phyloP scores from a whole-genome alignment of 139 green algal genomes.

The Chlorella vulgaris region DNA sequence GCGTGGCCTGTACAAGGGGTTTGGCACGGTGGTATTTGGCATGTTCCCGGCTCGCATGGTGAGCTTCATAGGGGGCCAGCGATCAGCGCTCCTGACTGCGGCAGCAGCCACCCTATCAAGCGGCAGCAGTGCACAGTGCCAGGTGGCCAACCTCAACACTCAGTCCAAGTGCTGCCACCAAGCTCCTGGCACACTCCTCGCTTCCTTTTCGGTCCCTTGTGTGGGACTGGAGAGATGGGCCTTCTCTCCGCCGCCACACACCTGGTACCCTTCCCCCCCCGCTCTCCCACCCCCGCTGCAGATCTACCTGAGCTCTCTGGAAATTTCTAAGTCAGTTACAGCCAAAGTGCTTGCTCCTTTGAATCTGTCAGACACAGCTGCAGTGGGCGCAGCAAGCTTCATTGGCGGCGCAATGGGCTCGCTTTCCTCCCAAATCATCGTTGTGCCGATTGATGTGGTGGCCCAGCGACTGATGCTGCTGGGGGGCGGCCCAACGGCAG shows the following conservation, averaged over 20 bases:
- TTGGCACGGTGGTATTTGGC: slow-evolving; percentile 72
- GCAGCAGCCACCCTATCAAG: no score
- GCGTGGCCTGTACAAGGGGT: slow-evolving; percentile 90
- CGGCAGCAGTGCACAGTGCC: no score
- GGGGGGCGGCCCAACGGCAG: background rate
- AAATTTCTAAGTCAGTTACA: slow-evolving; percentile 63
- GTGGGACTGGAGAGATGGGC: no score
- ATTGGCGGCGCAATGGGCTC: slow-evolving; percentile 71
- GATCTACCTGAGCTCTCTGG: slow-evolving; percentile 81
- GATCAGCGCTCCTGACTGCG: no score
- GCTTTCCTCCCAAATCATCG: slow-evolving; percentile 79
- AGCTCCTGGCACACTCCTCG: no score
- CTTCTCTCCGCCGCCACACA: no score
- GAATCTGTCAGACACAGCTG: slow-evolving; percentile 51
- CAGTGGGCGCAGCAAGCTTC: slow-evolving; percentile 68
- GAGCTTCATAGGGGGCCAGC: background rate
- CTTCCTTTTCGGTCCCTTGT: no score
- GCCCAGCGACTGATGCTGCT: background rate
- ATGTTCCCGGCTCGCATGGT: slow-evolving; percentile 63
- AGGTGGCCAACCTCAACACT: no score
- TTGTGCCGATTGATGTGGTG: slow-evolving; percentile 93
- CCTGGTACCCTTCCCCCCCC: no score
- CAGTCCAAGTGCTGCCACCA: no score
- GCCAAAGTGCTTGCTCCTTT: slow-evolving; percentile 32
- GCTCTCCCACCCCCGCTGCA: no score